Conservation (phyloP, 352 stramenopile species). For the Pelagophyceae sp. region DNA sequence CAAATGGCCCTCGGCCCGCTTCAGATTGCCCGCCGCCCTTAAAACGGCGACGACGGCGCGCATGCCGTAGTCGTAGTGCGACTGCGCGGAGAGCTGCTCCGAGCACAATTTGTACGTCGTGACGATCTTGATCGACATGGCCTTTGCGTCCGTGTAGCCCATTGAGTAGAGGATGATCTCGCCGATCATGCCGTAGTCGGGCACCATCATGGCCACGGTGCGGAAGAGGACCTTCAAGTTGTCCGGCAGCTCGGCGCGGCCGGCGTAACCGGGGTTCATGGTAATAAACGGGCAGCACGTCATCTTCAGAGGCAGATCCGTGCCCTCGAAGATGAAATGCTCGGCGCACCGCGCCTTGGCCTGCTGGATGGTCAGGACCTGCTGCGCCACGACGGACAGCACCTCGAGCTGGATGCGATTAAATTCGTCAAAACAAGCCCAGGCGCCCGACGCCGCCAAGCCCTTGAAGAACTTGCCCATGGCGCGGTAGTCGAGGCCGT, state of each 20-base stretch:
- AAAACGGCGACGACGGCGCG: constrained; percentile 86
- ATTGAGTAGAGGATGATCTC: constrained; percentile 91
- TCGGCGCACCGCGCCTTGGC: constrained; percentile 41
- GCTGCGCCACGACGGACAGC: constrained; percentile 68
- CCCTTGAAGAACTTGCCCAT: constrained; percentile 88
- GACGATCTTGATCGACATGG: constrained; percentile 84
- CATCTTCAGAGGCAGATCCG: constrained; percentile 45
- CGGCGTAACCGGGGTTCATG: constrained; percentile 86
- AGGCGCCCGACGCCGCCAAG: constrained; percentile 29
- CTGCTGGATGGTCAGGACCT: constrained; percentile 78
- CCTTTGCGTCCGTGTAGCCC: constrained; percentile 75
- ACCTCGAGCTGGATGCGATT: constrained; percentile 77
- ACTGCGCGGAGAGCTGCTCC: constrained; percentile 83
- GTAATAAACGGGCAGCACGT: constrained; percentile 64
- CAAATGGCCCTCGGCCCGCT: constrained; percentile 78
- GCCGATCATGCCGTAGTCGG: constrained; percentile 87
- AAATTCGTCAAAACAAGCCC: constrained; percentile 74
- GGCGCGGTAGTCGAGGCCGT: constrained; percentile 73
- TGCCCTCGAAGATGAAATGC: constrained; percentile 59
- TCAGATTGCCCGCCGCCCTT: constrained; percentile 76
- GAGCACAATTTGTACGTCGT: constrained; percentile 89
- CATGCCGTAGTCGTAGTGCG: constrained; percentile 83
- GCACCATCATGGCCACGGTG: constrained; percentile 92
- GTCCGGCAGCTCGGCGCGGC: constrained; percentile 74
- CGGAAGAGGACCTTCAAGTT: constrained; percentile 81